Evolutionary conservation across 805 yeast species (phyloP), one percentile per base, ranked within the genome.

Genomic region (Pichia deserticola): DNA sequence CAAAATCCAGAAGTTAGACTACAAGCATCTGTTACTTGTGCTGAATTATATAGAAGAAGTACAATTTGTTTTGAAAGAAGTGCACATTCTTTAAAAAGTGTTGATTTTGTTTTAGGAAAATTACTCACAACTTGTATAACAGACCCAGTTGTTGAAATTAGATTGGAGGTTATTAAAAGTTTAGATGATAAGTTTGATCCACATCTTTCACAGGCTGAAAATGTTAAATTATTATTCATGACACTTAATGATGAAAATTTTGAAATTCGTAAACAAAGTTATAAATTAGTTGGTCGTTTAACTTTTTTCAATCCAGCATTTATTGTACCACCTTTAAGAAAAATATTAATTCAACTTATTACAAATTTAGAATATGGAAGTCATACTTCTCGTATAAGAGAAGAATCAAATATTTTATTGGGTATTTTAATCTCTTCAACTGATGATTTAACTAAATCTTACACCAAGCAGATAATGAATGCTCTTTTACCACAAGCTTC

Each of bases 301-400:
- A 84, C 96, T 0, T 68, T 79, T 2, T 84, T 89, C 39, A 93
- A 93, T 59, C 98, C 99, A 0, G 97, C 99, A 0, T 92, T 89
- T 65, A 87, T 93, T 54, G 89, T 92, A 37, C 99, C 99, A 0
- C 87, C 95, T 0, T 72, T 93, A 48, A 76, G 98, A 57, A 92
- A 89, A 62, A 81, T 92, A 0, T 68, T 95, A 53, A 80, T 93
- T 41, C 97, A 92, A 63, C 72, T 90, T 12, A 65, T 95, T 42
- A 89, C 97, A 0, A 86, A 87, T 52, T 70, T 93, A 45, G 95
- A 89, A 59, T 89, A 83, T 63, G 86, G 96, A 2, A 81, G 84
- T 10, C 78, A 82, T 42, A 77, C 89, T 35, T 58, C 79, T 2
- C 67, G 85, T 29, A 84, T 82, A 55, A 86, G 85, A 57, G 99